Percentiles rank a stretch among this genome's conserved stretches.
phyloP scores from a whole-genome alignment of 2,329 filamentous ascomycete species.

The Colletotrichum simmondsii region DNA sequence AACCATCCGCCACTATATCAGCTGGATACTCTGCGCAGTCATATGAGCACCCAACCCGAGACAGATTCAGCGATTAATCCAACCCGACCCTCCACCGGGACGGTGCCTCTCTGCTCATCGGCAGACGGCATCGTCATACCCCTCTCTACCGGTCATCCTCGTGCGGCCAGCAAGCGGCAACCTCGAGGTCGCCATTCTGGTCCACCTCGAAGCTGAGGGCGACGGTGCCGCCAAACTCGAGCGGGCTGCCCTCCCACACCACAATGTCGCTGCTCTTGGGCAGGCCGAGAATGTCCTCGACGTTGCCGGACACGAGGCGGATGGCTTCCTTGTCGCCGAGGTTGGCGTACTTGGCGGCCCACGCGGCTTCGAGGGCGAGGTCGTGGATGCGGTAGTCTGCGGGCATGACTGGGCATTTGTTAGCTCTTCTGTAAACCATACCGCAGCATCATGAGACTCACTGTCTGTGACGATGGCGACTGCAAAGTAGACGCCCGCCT shows the following conservation, averaged over 20 bases:
- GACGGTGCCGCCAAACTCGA: constrained; percentile 52
- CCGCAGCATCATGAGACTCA: constrained; percentile 24
- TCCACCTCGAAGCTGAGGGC: constrained; percentile 47
- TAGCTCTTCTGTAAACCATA: background rate
- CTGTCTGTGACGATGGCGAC: constrained; percentile 42
- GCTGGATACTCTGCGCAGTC: too few relatives aligned
- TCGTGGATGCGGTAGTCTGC: constrained; percentile 51
- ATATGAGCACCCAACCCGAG: too few relatives aligned
- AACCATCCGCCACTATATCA: background rate
- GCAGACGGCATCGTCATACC: background rate
- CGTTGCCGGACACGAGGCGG: constrained; percentile 50
- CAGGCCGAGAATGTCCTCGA: constrained; percentile 53
- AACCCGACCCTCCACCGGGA: background rate
- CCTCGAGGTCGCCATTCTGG: constrained; percentile 38
- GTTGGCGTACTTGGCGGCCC: constrained; percentile 52
- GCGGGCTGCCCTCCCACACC: constrained; percentile 54
- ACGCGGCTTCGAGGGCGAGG: constrained; percentile 50
- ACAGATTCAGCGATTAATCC: background rate
- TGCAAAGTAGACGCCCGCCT: constrained; percentile 51
- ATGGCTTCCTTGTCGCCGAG: constrained; percentile 47
- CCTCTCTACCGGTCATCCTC: constrained; percentile 12
- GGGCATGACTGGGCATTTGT: constrained; percentile 35
- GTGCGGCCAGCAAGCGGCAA: constrained; percentile 44
- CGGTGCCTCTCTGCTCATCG: background rate
- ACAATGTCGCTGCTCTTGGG: constrained; percentile 50